Base-by-base conservation (phyloP, 1,139 yeast genomes). In the Kodamaea alishanica region DNA sequence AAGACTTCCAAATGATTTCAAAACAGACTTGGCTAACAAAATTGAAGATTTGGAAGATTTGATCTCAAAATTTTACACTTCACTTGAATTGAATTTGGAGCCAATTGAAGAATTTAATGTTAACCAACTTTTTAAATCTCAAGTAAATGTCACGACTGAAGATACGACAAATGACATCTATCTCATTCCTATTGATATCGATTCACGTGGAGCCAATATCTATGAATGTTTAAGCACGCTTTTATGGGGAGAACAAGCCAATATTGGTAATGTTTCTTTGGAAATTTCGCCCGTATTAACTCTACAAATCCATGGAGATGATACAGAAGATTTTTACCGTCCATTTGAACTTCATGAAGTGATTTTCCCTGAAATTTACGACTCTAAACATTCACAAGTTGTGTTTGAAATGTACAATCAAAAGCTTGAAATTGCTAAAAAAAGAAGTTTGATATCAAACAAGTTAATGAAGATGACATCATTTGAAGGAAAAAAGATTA, bases 401-500 rank as follows among this genome's bases (percentile, higher is more conserved):
- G 45, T 65, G 6, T 39, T 43, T 24, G 47, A 52, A 7, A 57
- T 62, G 54, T 46, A 54, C 26, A 37, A 37, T 8, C 42, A 49
- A 34, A 55, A 56, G 33, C 37, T 46, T 6, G 46, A 43, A 22
- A 26, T 46, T 6, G 40, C 52, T 32, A 35, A 46, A 30, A 44
- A 51, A 27, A 45, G 68, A 34, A 36, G 50, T 10, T 41, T 49
- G 30, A 32, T 52, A 8, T 49, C 63, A 26, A 48, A 50, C 26
- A 46, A 50, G 34, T 51, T 67, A 24, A 60, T 67, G 61, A 47
- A 51, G 6, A 48, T 58, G 38, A 65, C 54, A 38, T 60, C 68
- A 8, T 66, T 65, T 44, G 71, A 65, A 45, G 73, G 73, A 1
- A 66, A 66, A 44, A 55, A 54, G 24, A 53, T 67, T 24, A 56